Percentiles rank a stretch among this genome's conserved stretches.
Evolutionary conservation across 306 rosid species (phyloP).

Genomic region (Prunus mume): DNA sequence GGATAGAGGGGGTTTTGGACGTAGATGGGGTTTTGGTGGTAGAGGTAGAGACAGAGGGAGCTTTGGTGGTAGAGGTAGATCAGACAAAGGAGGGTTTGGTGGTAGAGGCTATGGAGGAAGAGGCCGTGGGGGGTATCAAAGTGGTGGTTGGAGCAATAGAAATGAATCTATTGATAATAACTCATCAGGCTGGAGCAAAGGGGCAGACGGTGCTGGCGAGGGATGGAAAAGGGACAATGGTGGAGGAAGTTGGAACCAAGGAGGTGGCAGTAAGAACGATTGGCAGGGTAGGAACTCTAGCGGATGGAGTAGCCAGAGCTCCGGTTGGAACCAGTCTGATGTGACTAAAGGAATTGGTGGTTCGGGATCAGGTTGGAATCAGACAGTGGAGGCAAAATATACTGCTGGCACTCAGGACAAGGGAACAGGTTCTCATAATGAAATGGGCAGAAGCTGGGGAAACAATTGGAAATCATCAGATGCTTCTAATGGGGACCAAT

Average conservation of each 20-base stretch:
- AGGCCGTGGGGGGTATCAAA: slow-evolving; percentile 39
- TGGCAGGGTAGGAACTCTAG: slow-evolving; percentile 29
- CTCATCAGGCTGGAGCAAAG: slow-evolving; percentile 51
- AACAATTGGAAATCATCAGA: slow-evolving; percentile 30
- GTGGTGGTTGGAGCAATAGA: slow-evolving; percentile 51
- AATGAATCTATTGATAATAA: slow-evolving; percentile 26
- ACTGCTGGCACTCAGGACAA: slow-evolving; percentile 3
- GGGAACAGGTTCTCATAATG: no score
- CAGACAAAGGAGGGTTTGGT: slow-evolving; percentile 40
- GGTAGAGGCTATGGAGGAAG: slow-evolving; percentile 63
- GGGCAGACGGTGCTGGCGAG: slow-evolving; percentile 12
- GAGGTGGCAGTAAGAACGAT: slow-evolving; percentile 32
- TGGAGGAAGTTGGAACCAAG: slow-evolving; percentile 43
- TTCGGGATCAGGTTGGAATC: slow-evolving; percentile 39
- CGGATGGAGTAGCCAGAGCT: no score
- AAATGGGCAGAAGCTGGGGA: slow-evolving; percentile 1
- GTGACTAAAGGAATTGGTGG: slow-evolving; percentile 20
- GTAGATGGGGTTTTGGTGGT: slow-evolving; percentile 27
- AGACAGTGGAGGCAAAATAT: slow-evolving; percentile 16
- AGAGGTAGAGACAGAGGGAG: slow-evolving; percentile 60
- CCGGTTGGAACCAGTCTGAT: no score
- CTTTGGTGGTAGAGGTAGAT: slow-evolving; percentile 52
- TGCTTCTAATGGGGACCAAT: slow-evolving; percentile 18
- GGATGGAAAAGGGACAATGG: slow-evolving; percentile 41
- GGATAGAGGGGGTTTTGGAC: slow-evolving; percentile 30